phyloP scores from a whole-genome alignment of 371 early-diverging fungal genomes.

The Mortierella sp. region DNA sequence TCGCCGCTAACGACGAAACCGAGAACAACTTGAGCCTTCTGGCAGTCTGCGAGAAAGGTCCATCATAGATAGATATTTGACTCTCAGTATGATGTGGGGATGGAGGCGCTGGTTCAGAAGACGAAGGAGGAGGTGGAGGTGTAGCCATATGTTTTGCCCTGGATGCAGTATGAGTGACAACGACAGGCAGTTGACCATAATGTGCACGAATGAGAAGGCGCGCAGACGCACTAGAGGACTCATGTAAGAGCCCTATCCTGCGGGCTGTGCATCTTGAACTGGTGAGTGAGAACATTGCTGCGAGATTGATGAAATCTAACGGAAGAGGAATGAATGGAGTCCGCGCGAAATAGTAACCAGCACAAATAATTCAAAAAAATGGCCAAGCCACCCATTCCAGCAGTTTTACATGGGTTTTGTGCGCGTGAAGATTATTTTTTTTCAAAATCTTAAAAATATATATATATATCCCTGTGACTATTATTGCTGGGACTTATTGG shows the following conservation, averaged over 20 bases:
- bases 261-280: constrained; percentile 17
- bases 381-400: too few species aligned
- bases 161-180: constrained; percentile 15
- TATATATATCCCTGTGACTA: too few species aligned
- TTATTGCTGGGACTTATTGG: too few species aligned
- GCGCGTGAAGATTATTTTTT: too few species aligned
- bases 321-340: background rate
- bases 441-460: too few species aligned
- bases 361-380: too few species aligned
- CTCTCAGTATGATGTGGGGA: constrained; percentile 45
- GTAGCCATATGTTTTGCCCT: constrained; percentile 22
- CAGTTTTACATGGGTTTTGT: too few species aligned
- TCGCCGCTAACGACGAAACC: constrained; percentile 69
- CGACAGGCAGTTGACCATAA: constrained; percentile 48
- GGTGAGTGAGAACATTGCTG: constrained; percentile 15
- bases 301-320: background rate
- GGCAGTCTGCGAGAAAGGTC: constrained; percentile 71
- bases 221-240: background rate
- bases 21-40: constrained; percentile 73
- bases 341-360: too few species aligned
- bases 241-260: constrained; percentile 14
- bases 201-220: constrained; percentile 21
- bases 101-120: constrained; percentile 11
- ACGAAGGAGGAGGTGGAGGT: constrained; percentile 15
- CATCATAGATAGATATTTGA: constrained; percentile 62